These are phyloP conservation scores for Colletotrichum eleusines DNA, from an alignment of 2,329 filamentous ascomycete species.

Conservation along the genomic window DNA sequence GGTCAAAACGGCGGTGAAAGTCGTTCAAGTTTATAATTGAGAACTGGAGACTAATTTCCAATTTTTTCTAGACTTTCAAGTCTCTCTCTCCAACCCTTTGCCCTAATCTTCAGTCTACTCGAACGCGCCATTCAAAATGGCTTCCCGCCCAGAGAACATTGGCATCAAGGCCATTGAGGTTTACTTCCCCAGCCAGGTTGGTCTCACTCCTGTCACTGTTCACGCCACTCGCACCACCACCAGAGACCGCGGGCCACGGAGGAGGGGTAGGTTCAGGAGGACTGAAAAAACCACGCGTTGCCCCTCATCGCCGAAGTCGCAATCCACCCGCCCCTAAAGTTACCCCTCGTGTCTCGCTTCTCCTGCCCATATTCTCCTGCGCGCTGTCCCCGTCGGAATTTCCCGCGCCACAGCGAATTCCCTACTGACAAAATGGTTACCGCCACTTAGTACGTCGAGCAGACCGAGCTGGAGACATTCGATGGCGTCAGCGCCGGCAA, in stretches of 20 bases:
- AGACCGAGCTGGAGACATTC: slow-evolving; percentile 85
- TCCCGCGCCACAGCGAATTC: background rate
- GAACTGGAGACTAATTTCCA: slow-evolving; percentile 26
- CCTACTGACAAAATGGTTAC: background rate
- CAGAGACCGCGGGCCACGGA: background rate
- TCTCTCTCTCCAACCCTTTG: slow-evolving; percentile 1
- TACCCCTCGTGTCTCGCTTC: slow-evolving; percentile 37
- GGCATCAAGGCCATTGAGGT: slow-evolving; percentile 95
- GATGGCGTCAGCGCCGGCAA: slow-evolving; percentile 86
- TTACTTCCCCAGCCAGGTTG: slow-evolving; percentile 87
- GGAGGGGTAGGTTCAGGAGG: background rate
- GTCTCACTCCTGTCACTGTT: slow-evolving; percentile 51
- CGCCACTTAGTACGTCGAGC: slow-evolving; percentile 79
- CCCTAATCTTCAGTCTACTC: slow-evolving; percentile 11
- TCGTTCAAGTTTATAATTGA: slow-evolving; percentile 26
- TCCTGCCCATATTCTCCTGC: slow-evolving; percentile 39
- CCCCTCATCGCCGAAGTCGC: slow-evolving; percentile 44
- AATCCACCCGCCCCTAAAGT: slow-evolving; percentile 15
- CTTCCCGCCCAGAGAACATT: slow-evolving; percentile 84
- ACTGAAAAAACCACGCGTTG: slow-evolving; percentile 3
- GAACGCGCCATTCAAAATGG: slow-evolving; percentile 64
- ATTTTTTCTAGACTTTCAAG: slow-evolving; percentile 1
- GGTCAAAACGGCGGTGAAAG: slow-evolving; percentile 44
- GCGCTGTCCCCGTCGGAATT: background rate
- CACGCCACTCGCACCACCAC: slow-evolving; percentile 22